Conservation (phyloP, 179 eudicot genomes). For the Silene vulgaris region DNA sequence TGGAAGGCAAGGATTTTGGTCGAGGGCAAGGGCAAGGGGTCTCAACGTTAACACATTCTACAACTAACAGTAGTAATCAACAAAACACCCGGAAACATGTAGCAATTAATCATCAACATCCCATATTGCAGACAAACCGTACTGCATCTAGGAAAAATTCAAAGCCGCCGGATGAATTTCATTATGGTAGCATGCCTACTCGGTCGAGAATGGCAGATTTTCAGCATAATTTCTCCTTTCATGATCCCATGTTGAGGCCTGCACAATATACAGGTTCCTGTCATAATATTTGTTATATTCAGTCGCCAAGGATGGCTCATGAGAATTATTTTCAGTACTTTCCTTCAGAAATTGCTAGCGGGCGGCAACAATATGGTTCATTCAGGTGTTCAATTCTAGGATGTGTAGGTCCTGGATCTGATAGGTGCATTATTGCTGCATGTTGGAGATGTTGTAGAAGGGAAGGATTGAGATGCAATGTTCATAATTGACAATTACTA, state of each 20-base stretch:
- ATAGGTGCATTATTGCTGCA: conserved; percentile 30
- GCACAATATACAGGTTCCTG: conserved; percentile 11
- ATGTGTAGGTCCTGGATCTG: conserved; percentile 28
- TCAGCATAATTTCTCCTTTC: conserved; percentile 15
- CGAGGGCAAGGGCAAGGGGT: conserved; percentile 23
- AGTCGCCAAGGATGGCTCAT: conserved; percentile 2
- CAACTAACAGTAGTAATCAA: conserved; percentile 14
- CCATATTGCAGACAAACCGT: conserved; percentile 17
- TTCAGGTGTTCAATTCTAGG: conserved; percentile 29
- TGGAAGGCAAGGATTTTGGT: conserved; percentile 25
- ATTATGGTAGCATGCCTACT: conserved; percentile 20
- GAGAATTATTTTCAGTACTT: conserved; percentile 10
- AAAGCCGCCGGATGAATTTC: conserved; percentile 20
- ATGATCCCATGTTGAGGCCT: conserved; percentile 14
- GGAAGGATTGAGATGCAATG: conserved; percentile 33
- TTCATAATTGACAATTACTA: conserved; percentile 24
- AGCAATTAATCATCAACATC: conserved; percentile 22
- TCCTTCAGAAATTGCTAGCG: conserved; percentile 9
- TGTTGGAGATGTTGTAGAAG: conserved; percentile 38
- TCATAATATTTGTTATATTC: conserved; percentile 15
- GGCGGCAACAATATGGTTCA: conserved; percentile 14
- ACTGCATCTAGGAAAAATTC: conserved; percentile 29
- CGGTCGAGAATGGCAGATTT: conserved; percentile 13
- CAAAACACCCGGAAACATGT: conserved; percentile 15
- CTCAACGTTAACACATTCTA: conserved; percentile 19